Conservation (phyloP, 2,329 filamentous ascomycete species). For the Pseudogymnoascus sp. region DNA sequence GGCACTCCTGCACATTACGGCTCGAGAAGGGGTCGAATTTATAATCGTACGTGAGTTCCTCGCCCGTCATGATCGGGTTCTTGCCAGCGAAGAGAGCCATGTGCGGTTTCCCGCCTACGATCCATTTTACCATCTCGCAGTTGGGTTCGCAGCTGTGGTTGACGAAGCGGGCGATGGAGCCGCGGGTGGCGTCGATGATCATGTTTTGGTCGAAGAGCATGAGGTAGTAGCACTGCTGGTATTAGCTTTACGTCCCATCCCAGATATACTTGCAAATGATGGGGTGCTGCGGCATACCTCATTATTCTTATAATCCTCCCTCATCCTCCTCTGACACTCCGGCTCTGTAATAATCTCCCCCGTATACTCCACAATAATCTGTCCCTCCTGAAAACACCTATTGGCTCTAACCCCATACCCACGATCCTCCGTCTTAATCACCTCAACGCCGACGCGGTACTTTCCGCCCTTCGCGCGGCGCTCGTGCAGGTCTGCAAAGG, state of each 20-base stretch:
- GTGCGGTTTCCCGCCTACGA: conserved; percentile 82
- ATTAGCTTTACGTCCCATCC: conserved; percentile 16
- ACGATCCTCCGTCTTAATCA: conserved; percentile 80
- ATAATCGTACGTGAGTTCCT: conserved; percentile 93
- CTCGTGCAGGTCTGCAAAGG: conserved; percentile 70
- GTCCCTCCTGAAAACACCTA: conserved; percentile 74
- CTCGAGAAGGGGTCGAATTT: conserved; percentile 63
- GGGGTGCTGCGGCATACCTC: conserved; percentile 50
- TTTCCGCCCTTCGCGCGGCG: conserved; percentile 72
- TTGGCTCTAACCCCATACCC: conserved; percentile 90
- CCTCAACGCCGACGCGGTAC: conserved; percentile 89
- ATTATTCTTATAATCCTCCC: conserved; percentile 85
- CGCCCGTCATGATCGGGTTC: conserved; percentile 81
- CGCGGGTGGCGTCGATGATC: conserved; percentile 94
- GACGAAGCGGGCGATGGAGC: conserved; percentile 93
- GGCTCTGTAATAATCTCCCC: conserved; percentile 95
- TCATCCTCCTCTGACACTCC: conserved; percentile 91
- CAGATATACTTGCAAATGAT: background rate
- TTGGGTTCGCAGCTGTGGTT: conserved; percentile 97
- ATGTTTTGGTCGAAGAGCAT: conserved; percentile 99
- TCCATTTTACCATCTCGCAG: conserved; percentile 97
- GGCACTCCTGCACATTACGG: conserved; percentile 60
- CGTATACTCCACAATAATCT: conserved; percentile 98
- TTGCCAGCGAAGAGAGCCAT: conserved; percentile 97
- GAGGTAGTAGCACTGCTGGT: conserved; percentile 77